These are phyloP conservation scores for Fusarium globosum DNA, from an alignment of 2,329 filamentous ascomycete species.

Conservation along the genomic window DNA sequence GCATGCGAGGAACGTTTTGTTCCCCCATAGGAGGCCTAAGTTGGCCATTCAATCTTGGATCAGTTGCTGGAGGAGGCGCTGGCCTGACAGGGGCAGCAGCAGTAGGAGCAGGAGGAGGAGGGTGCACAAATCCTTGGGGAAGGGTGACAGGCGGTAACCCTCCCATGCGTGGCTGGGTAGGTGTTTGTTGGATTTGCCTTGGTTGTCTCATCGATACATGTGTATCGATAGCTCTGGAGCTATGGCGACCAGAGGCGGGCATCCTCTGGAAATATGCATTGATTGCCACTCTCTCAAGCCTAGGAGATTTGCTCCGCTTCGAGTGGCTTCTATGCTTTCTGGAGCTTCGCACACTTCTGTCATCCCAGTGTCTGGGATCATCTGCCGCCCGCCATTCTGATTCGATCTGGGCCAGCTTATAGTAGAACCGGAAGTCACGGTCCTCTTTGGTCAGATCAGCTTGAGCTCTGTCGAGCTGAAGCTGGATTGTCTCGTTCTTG, in stretches of 20 bases:
- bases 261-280: slow-evolving; percentile 59
- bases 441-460: slow-evolving; percentile 51
- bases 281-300: slow-evolving; percentile 54
- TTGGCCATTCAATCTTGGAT: slow-evolving; percentile 9
- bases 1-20: neutral
- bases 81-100: neutral
- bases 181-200: slow-evolving; percentile 6
- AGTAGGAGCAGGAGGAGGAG: neutral
- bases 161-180: neutral
- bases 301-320: slow-evolving; percentile 41
- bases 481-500: slow-evolving; percentile 52
- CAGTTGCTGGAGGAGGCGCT: neutral
- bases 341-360: slow-evolving; percentile 34
- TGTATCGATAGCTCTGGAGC: slow-evolving; percentile 44
- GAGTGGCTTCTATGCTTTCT: slow-evolving; percentile 29
- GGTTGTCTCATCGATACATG: slow-evolving; percentile 21
- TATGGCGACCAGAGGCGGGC: slow-evolving; percentile 49
- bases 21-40: neutral
- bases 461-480: slow-evolving; percentile 56
- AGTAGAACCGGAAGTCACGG: slow-evolving; percentile 53
- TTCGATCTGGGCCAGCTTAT: slow-evolving; percentile 59
- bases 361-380: slow-evolving; percentile 34
- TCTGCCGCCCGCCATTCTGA: slow-evolving; percentile 49
- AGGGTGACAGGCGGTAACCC: slow-evolving; percentile 6
- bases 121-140: neutral